Evolutionary conservation across 2,329 filamentous ascomycete genomes (phyloP), one percentile per base, ranked within the genome.

Genomic region (Neopestalotiopsis sp.): DNA sequence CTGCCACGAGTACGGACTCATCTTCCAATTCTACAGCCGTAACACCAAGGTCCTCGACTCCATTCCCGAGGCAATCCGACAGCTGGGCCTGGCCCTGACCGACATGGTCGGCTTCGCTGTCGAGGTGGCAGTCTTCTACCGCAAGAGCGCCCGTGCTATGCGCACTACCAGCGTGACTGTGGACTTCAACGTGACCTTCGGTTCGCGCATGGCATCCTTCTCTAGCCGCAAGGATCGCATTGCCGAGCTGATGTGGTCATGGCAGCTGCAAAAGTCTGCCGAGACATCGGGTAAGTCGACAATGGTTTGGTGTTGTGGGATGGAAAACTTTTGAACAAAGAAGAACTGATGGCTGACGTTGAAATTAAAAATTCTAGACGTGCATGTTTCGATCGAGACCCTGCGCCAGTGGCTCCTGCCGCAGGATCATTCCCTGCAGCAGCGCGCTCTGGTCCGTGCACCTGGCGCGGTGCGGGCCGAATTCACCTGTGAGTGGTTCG

Each of bases 401-500:
- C n/a, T 53, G 45, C 45, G 45, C 45, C 45, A 53, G 45, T 53
- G 45, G 45, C 45, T 53, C 45, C 45, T 53, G 45, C 45, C 45
- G 45, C 45, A 53, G 45, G 45, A 53, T 20, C 45, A 53, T 53
- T 53, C 45, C 45, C 45, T 53, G 45, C 45, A 53, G 45, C 45
- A 53, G 45, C 45, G 45, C 17, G n/a, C 45, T 53, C n/a, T 53
- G 45, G 45, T 53, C 45, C 45, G 45, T 53, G 45, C 45, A 53
- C 45, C 45, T 53, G 45, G 45, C 45, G 45, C 45, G 14, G 45
- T 53, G 5, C 45, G 45, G 45, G 45, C 45, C 45, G 45, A 53
- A 53, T 53, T 53, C 45, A 53, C 45, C 45, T 53, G 45, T 53
- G 45, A 53, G 45, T 53, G 45, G 45, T 53, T 53, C 45, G 45